Base-by-base conservation (phyloP, 495 filamentous ascomycete genomes). In the Penicillium goetzii region DNA sequence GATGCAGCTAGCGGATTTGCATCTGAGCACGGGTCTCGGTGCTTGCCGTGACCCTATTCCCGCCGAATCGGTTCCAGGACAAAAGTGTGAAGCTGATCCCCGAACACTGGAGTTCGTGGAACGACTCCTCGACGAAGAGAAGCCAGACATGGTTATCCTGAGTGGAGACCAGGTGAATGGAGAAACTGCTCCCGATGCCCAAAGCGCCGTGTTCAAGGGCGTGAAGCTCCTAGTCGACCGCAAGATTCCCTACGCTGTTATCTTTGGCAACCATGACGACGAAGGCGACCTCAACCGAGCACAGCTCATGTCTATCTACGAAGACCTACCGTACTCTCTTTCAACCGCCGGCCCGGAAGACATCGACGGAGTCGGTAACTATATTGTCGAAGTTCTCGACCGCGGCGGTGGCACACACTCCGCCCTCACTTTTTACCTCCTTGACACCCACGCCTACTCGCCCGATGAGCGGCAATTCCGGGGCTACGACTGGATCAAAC, bases 221-320 rank as follows among this genome's bases (percentile, higher is more conserved):
- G 92, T 92, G 19, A 89, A 92, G 62, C 80, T 94, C 4, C 85
- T 99, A 54, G 89, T 94, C 63, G 86, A 92, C 70, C 92, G 89
- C 71, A 90, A 90, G 66, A 90, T 97, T 45, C 96, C 95, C 0
- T 99, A 94, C 68, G 94, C 92, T 40, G 87, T 89, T 52, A 98
- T 99, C 58, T 96, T 97, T 69, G 95, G 95, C 45, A 99, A 99
- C 72, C 95, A 99, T 75, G 95, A 99, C 72, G 93, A 98, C 72
- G 94, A 97, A 81, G 90, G 91, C 17, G 84, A 92, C 53, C 82
- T 97, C 59, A 83, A 86, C 25, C 89, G 96, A 25, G 76, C 82
- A 5, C 85, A 85, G 5, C 87, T 91, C 64, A 98, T 98, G 94
- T 79, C 86, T 7, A 82, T 99, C 25, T 86, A 95, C 38, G 86